Evolutionary conservation across 768 basidiomycete species (phyloP), one percentile per base, ranked within the genome.

Genomic region (Kwoniella bestiolae): DNA sequence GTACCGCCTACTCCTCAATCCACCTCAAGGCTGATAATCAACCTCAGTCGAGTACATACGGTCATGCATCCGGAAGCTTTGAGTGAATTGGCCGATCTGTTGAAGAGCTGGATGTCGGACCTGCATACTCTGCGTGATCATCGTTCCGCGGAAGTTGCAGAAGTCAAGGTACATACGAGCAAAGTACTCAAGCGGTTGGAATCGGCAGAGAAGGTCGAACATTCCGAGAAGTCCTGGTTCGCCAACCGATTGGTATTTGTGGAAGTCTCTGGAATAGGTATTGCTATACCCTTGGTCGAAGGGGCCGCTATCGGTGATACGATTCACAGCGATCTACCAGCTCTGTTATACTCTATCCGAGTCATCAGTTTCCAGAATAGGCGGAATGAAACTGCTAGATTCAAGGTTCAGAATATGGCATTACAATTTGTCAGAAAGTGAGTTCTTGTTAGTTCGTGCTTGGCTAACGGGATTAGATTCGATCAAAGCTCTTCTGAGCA

Each of bases 11-110:
- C 68, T 16, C 32, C 57, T 3, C 65, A 53, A 3, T 45, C 59
- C 2, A 46, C 73, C 2, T 70, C 76, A 14, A 72, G 72, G n/a
- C 64, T 83, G 1, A 83, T 87, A 35, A 65, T 93, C 31, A 79
- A 83, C 1, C 81, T 94, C 25, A 87, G 86, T 7, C 91, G 90
- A 79, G 87, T 92, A 2, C 92, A 97, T 74, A 93, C 94, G 1
- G 90, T 95, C 34, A 89, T 96, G 90, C 93, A 94, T 78, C 89
- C 94, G 9, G 91, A 91, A 68, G 94, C 95, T 0, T 89, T 97
- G 56, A 89, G 90, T 23, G 91, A 95, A 76, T 83, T 97, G 7
- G 91, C 90, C 16, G 94, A 97, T 77, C 71, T 80, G 1, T 72
- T 80, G 46, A 71, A 68, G 35, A 67, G 56, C 72, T 74, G 68